Conservation (phyloP, 2,329 filamentous ascomycete genomes). For the Colletotrichum zoysiae region DNA sequence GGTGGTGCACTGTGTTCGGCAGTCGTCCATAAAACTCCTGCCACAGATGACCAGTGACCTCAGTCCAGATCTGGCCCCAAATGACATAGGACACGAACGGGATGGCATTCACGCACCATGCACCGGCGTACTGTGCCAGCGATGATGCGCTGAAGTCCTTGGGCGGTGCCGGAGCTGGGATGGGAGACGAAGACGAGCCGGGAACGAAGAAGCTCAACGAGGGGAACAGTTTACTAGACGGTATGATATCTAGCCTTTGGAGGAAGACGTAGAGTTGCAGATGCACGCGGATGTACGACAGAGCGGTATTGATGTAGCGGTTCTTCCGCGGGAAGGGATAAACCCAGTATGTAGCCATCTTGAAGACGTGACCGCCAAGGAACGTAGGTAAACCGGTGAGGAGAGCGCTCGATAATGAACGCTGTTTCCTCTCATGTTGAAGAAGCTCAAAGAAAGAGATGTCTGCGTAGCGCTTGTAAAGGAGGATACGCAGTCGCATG, state of each 20-base stretch:
- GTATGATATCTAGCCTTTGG: constrained; percentile 63
- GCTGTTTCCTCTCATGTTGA: constrained; percentile 50
- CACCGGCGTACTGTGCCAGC: constrained; percentile 59
- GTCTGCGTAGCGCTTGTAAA: constrained; percentile 64
- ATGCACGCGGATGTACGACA: constrained; percentile 61
- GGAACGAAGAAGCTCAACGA: constrained; percentile 65
- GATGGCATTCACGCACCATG: constrained; percentile 56
- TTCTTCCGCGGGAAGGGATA: constrained; percentile 41
- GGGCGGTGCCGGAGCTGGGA: constrained; percentile 59
- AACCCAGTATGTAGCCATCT: constrained; percentile 45
- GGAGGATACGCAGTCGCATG: constrained; percentile 66
- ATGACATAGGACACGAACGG: constrained; percentile 63
- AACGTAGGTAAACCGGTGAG: constrained; percentile 57
- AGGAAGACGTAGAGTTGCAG: constrained; percentile 65
- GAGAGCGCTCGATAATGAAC: constrained; percentile 51
- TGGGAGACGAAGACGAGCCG: constrained; percentile 64
- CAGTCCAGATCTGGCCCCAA: constrained; percentile 54
- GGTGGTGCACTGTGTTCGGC: constrained; percentile 54
- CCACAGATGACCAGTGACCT: constrained; percentile 54
- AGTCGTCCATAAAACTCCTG: constrained; percentile 54
- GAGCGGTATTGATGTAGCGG: constrained; percentile 41
- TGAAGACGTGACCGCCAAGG: constrained; percentile 50
- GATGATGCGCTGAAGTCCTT: constrained; percentile 54
- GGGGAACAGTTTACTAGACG: constrained; percentile 58
- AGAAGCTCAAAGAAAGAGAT: constrained; percentile 62